Evolutionary conservation across 768 basidiomycete genomes (phyloP), one percentile per base, ranked within the genome.

Genomic region (Exidia glandulosa): DNA sequence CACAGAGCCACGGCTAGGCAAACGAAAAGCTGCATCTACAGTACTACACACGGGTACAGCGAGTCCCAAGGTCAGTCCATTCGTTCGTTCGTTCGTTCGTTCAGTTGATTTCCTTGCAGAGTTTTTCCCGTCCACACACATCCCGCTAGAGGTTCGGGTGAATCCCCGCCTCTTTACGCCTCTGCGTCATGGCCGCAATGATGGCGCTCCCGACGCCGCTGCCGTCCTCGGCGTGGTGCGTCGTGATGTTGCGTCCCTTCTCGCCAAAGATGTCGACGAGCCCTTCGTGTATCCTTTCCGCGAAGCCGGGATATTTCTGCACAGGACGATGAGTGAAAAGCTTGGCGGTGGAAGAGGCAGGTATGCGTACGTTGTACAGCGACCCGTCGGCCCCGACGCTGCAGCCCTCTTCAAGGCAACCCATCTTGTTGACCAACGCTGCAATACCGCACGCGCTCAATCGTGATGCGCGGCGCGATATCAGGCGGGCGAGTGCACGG

Each of bases 251-350:
- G 66, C 81, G 81, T 68, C 94, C 96, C 77, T 91, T 92, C 64
- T 96, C 94, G 13, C 96, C 96, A 69, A 98, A 96, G 62, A 99
- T 86, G 69, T 98, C 96, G 45, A 87, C 80, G 61, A 99, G 74
- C 14, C 94, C 96, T 70, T 94, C 86, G 65, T 96, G 92, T 60
- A 98, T 85, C 61, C 93, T 79, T 64, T 97, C 90, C 36, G 94
- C 82, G 69, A 98, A 99, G 37, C 88, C 84, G 32, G 96, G 96
- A 74, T 98, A 98, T 90, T 97, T 96, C 93, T 97, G 61, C 23
- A 5, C n/a, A 57, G 36, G 48, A 33, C 9, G 12, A 37, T 52
- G 4, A 58, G 34, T 16, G 36, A 27, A 45, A 32, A 52, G 6
- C 13, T 57, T 7, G 30, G 25, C 5, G 2, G 14, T n/a, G 29